These are phyloP conservation scores for Scytalidium sp. DNA, from an alignment of 2,329 filamentous ascomycete species.

Conservation along the genomic window DNA sequence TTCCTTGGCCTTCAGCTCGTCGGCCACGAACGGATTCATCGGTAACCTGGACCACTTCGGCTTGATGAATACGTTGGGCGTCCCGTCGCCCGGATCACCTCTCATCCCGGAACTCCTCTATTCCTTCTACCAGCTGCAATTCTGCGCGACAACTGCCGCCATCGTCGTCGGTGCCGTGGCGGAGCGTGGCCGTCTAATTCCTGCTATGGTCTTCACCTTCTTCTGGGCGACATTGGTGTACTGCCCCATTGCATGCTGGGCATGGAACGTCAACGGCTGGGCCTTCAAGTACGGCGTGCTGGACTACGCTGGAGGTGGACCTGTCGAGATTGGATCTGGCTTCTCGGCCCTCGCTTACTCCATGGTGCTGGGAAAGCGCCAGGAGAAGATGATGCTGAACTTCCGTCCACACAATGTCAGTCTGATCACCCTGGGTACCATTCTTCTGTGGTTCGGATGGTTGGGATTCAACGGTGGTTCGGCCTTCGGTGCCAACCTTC, in stretches of 20 bases:
- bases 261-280: slow-evolving; percentile 95
- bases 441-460: slow-evolving; percentile 98
- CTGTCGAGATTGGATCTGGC: slow-evolving; percentile 95
- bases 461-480: slow-evolving; percentile 98
- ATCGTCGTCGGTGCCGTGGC: slow-evolving; percentile 91
- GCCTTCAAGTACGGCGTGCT: slow-evolving; percentile 85
- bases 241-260: slow-evolving; percentile 95
- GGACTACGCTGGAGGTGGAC: slow-evolving; percentile 94
- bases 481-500: slow-evolving; percentile 87
- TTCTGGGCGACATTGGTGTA: slow-evolving; percentile 97
- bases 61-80: slow-evolving; percentile 76
- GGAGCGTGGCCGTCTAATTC: slow-evolving; percentile 88
- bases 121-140: slow-evolving; percentile 98
- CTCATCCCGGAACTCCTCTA: slow-evolving; percentile 88
- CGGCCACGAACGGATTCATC: slow-evolving; percentile 84
- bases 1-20: slow-evolving; percentile 84
- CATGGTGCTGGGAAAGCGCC: slow-evolving; percentile 89
- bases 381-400: slow-evolving; percentile 99
- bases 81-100: slow-evolving; percentile 83
- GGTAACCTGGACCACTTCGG: slow-evolving; percentile 89
- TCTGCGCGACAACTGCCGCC: slow-evolving; percentile 87
- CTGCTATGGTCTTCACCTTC: slow-evolving; percentile 93
- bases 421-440: slow-evolving; percentile 90
- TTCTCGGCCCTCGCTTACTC: slow-evolving; percentile 93
- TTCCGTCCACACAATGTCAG: slow-evolving; percentile 99